Base-by-base conservation (phyloP, 495 filamentous ascomycete genomes). In the Podospora appendiculata region DNA sequence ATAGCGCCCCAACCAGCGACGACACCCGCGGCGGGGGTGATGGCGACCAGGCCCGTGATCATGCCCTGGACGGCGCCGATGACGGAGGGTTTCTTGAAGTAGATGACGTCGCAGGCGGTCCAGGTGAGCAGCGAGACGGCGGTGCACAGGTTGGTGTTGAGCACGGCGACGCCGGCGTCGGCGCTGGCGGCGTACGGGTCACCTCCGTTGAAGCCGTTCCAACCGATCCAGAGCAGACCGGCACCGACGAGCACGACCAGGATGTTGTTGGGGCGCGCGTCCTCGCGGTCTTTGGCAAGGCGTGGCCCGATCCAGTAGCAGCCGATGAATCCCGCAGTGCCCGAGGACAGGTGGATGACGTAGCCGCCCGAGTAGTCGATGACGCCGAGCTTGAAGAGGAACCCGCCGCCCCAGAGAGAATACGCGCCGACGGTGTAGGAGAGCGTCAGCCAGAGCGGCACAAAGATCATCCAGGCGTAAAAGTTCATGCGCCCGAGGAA, bases 41-140 rank as follows among this genome's bases (percentile, higher is more conserved):
- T 81, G 32, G 72, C 74, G 32, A 81, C 78, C 17, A 81, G 67
- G 16, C 54, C 54, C 7, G 54, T 56, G 54, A 56, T 56, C 54
- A 56, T 56, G 38, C 54, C 54, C 39, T 56, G 54, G 13, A 56
- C 49, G 33, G 54, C 54, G 43, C 54, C 54, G 38, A 56, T 52
- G 45, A 56, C 54, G 39, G 54, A 56, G 1, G 54, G 54, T 41
- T 56, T 56, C 43, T 47, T 47, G 45, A 56, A 56, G 78, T 86
- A 8, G 80, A 87, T 48, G 82, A 90, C 60, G 79, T 83, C n/a
- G 78, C 79, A 32, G 78, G 80, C 32, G 79, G 54, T 56, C 54
- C 78, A 81, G 45, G 69, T 63, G 32, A 81, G 68, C 17, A 75
- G 64, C 52, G 72, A 77, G 59, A 75, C 70, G 18, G 78, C 75